These are phyloP conservation scores for Coelastrella sp. DNA, from an alignment of 139 green algal genomes.

Conservation along the genomic window DNA sequence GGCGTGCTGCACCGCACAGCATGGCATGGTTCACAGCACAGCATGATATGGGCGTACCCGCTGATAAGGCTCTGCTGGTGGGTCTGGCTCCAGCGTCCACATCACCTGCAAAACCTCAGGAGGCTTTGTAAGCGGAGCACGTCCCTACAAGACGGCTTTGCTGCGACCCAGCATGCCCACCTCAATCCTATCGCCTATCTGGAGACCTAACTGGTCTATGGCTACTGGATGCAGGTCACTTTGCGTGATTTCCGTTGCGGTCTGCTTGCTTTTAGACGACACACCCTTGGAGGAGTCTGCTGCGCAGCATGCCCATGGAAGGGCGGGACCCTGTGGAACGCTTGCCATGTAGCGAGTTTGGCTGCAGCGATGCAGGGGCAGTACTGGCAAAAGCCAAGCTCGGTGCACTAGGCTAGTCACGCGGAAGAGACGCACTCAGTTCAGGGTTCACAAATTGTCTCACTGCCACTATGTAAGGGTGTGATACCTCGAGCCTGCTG, in stretches of 20 bases:
- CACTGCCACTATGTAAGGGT: too few species aligned
- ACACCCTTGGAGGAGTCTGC: not conserved
- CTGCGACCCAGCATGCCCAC: not conserved
- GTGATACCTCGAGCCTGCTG: too few species aligned
- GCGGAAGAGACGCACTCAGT: not conserved
- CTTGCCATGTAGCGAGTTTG: not conserved
- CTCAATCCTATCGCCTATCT: slow-evolving; percentile 11
- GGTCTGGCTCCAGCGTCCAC: not conserved
- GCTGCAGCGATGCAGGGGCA: not conserved
- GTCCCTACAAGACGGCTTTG: too few species aligned
- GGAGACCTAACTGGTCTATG: slow-evolving; percentile 3
- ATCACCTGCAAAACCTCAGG: not conserved
- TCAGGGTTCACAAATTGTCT: too few species aligned
- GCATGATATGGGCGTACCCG: not conserved
- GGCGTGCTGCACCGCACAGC: too few species aligned
- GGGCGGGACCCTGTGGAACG: not conserved
- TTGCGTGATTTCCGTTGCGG: not conserved
- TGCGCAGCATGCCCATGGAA: slow-evolving; percentile 7
- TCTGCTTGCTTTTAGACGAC: not conserved
- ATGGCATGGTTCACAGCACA: too few species aligned
- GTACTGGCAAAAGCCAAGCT: not conserved
- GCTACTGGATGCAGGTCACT: not conserved
- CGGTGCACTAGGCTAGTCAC: not conserved
- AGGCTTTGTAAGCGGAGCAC: too few species aligned
- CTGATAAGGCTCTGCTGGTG: not conserved